Base-by-base conservation (phyloP, 2,329 filamentous ascomycete species). In the Pseudogymnoascus sp. region DNA sequence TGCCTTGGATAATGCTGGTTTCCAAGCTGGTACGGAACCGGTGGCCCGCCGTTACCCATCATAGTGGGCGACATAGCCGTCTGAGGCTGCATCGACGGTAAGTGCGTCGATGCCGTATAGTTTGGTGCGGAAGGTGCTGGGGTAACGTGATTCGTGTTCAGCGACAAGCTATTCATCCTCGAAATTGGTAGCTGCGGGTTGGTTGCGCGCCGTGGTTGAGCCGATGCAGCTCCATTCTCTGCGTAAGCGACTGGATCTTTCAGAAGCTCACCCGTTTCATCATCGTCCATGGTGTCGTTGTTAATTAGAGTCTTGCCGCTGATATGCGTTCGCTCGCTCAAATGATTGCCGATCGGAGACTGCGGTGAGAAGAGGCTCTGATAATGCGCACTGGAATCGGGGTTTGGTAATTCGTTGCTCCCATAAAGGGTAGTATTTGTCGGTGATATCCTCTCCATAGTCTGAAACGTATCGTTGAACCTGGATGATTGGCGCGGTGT, bases 271-370 rank as follows among this genome's bases (percentile, higher is more conserved):
- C 81, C 84, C 2, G 88, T 89, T 71, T 91, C 89, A 59, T 91
- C 88, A 66, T 89, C 85, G 59, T 85, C 83, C 28, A 83, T 84
- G 14, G 82, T 81, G 69, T 87, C 84, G 68, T 88, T 84, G 66
- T 84, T 87, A 73, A 92, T 92, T 60, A 91, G 77, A 2, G 85
- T 83, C 74, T 91, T 91, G 67, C 89, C 87, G 2, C 84, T 83
- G 38, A 84, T 79, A 22, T 59, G 30, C 14, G 79, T 75, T 59
- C 81, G 79, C 64, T 87, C 85, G n/a, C 79, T 78, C n/a, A 88
- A 78, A 61, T 88, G 84, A 70, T 86, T 88, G 42, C 84, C 86
- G 62, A 91, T 86, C 1, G 88, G 88, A 5, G 88, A 91, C 67
- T 89, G 87, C 0, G 87, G 84, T 11, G 87, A 88, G 74, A 91